Conservation (phyloP, 768 basidiomycete genomes). For the Boletus insuetus region DNA sequence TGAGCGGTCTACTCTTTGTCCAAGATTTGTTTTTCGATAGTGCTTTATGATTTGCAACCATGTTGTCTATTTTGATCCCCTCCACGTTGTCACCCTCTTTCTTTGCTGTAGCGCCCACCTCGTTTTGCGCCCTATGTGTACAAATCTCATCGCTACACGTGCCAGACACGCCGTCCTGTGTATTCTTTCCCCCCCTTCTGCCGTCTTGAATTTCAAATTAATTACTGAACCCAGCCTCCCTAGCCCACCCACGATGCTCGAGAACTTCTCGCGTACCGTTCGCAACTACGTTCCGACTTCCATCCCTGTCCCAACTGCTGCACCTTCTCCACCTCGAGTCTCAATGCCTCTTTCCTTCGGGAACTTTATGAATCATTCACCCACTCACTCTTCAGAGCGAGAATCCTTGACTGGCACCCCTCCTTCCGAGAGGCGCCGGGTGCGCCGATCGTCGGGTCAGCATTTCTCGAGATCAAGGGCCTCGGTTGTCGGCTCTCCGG, state of each 20-base stretch:
- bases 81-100: constrained; percentile 17
- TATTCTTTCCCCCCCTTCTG: not conserved
- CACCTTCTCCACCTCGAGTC: constrained; percentile 48
- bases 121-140: not conserved
- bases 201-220: not conserved
- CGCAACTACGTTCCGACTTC: constrained; percentile 54
- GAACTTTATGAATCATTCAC: constrained; percentile 34
- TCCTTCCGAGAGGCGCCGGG: constrained; percentile 11
- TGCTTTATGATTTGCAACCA: not conserved
- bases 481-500: constrained; percentile 12
- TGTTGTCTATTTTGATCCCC: not conserved
- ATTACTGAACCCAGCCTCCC: constrained; percentile 14
- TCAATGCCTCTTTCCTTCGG: constrained; percentile 50
- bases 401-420: constrained; percentile 6
- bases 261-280: constrained; percentile 51
- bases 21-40: not conserved
- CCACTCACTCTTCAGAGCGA: constrained; percentile 7
- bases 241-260: constrained; percentile 51
- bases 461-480: constrained; percentile 4
- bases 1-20: constrained; percentile 14
- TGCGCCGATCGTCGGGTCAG: constrained; percentile 9
- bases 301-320: constrained; percentile 46
- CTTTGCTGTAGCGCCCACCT: not conserved
- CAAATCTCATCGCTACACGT: constrained; percentile 17
- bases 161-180: not conserved